phyloP scores from a whole-genome alignment of 345 rosid species.

The Microthlaspi erraticum region DNA sequence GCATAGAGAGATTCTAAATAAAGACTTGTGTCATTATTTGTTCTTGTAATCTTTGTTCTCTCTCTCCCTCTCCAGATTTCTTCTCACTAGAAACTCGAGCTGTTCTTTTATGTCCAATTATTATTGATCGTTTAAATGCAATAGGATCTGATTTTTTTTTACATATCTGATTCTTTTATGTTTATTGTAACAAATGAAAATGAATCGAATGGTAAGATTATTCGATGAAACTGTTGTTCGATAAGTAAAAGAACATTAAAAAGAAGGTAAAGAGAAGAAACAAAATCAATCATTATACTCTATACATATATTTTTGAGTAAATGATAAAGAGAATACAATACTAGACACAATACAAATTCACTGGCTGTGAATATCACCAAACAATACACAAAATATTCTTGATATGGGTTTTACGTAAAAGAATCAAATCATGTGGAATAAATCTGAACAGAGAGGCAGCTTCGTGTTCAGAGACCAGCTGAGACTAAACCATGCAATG shows the following conservation, averaged over 20 bases:
- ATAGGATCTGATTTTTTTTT: slow-evolving; percentile 32
- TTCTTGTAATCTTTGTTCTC: slow-evolving; percentile 11
- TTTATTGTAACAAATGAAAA: neutral
- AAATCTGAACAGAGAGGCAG: slow-evolving; percentile 23
- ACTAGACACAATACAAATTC: slow-evolving; percentile 33
- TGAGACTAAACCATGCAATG: slow-evolving; percentile 94
- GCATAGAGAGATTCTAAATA: slow-evolving; percentile 31
- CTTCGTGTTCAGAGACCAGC: slow-evolving; percentile 67
- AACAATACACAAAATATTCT: slow-evolving; percentile 31
- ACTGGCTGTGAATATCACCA: slow-evolving; percentile 9
- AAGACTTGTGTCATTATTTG: neutral
- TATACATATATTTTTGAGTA: slow-evolving; percentile 30
- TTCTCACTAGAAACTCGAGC: slow-evolving; percentile 24
- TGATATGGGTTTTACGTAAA: slow-evolving; percentile 15
- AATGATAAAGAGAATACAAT: slow-evolving; percentile 14
- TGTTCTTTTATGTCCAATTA: slow-evolving; percentile 1
- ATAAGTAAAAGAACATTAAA: no score
- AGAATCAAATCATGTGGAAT: slow-evolving; percentile 35
- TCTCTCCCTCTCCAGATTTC: neutral
- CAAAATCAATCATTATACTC: slow-evolving; percentile 1
- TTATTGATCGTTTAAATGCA: slow-evolving; percentile 31
- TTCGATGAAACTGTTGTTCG: neutral
- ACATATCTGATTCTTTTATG: neutral
- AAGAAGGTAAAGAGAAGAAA: slow-evolving; percentile 8
- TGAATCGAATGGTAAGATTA: neutral